These are phyloP conservation scores for Neolecta irregularis DNA, from an alignment of 1,139 yeast genomes.

Conservation along the genomic window DNA sequence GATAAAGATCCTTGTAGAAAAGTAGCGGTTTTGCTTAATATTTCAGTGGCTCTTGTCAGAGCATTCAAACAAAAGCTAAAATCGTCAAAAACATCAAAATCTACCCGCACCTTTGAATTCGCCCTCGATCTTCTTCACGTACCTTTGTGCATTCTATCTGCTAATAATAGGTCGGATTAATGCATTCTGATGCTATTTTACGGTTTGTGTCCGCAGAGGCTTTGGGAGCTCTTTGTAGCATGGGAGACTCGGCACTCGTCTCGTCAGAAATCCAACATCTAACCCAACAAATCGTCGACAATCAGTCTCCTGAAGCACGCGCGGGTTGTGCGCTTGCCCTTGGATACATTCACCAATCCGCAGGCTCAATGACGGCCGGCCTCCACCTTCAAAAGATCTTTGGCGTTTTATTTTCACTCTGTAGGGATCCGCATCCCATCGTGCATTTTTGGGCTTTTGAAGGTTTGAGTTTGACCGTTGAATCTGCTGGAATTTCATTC, in stretches of 20 bases:
- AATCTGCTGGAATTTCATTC: slow-evolving; percentile 39
- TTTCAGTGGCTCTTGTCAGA: slow-evolving; percentile 47
- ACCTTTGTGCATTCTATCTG: neutral
- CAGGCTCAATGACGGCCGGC: slow-evolving; percentile 30
- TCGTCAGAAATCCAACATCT: slow-evolving; percentile 38
- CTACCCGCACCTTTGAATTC: slow-evolving; percentile 20
- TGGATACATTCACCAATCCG: slow-evolving; percentile 41
- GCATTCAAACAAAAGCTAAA: slow-evolving; percentile 4
- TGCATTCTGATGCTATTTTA: slow-evolving; percentile 15
- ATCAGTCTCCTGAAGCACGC: slow-evolving; percentile 47
- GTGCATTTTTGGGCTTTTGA: slow-evolving; percentile 61
- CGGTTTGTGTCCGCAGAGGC: slow-evolving; percentile 48
- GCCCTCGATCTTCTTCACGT: slow-evolving; percentile 43
- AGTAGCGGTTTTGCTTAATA: slow-evolving; percentile 44
- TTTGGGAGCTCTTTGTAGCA: slow-evolving; percentile 43
- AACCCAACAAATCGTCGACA: slow-evolving; percentile 47
- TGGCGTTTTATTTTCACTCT: slow-evolving; percentile 44
- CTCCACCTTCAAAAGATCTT: slow-evolving; percentile 31
- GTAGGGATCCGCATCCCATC: slow-evolving; percentile 70
- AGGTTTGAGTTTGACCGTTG: slow-evolving; percentile 42
- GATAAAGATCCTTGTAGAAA: slow-evolving; percentile 20
- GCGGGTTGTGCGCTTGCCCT: slow-evolving; percentile 48
- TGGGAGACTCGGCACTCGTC: slow-evolving; percentile 28
- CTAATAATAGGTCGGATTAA: slow-evolving; percentile 2
- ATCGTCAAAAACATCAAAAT: slow-evolving; percentile 2